A percentile compares a stretch with the other conserved stretches of the same genome.
These are phyloP conservation scores for Deinandra increscens DNA, from an alignment of 129 eudicot species.

Conservation along the genomic window DNA sequence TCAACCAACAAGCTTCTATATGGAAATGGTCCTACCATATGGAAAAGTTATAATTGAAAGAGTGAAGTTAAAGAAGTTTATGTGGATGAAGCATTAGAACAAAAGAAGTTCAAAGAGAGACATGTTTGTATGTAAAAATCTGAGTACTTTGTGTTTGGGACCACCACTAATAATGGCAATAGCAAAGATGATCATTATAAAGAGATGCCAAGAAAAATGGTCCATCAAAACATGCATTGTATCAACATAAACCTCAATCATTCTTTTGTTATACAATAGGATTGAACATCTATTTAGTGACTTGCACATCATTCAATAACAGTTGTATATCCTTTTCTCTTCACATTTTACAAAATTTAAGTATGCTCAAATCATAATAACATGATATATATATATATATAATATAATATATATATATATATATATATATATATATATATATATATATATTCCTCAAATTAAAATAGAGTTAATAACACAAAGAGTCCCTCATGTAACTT, in stretches of 20 bases:
- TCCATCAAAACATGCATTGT: conserved; percentile 37
- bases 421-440: too few relatives aligned
- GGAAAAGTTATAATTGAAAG: conserved; percentile 31
- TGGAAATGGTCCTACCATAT: conserved; percentile 36
- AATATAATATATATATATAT: too few relatives aligned
- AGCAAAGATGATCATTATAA: conserved; percentile 33
- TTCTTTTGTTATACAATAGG: conserved; percentile 5
- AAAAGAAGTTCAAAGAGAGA: conserved; percentile 37
- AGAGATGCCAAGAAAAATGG: conserved; percentile 24
- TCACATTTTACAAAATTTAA: neutral
- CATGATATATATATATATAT: neutral
- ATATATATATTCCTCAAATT: too few relatives aligned
- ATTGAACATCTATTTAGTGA: conserved; percentile 14
- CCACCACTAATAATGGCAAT: conserved; percentile 34
- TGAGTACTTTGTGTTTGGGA: conserved; percentile 35
- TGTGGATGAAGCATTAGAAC: conserved; percentile 40
- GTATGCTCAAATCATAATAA: neutral
- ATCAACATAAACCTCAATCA: conserved; percentile 31
- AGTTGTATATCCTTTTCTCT: neutral
- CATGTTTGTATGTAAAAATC: conserved; percentile 37
- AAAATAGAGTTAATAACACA: too few relatives aligned
- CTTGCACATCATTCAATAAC: conserved; percentile 5
- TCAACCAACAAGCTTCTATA: conserved; percentile 38
- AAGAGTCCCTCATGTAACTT: too few relatives aligned
- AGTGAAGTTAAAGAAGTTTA: conserved; percentile 32